Conservation (phyloP, 768 basidiomycete genomes). For the Psilocybe tampanensis region DNA sequence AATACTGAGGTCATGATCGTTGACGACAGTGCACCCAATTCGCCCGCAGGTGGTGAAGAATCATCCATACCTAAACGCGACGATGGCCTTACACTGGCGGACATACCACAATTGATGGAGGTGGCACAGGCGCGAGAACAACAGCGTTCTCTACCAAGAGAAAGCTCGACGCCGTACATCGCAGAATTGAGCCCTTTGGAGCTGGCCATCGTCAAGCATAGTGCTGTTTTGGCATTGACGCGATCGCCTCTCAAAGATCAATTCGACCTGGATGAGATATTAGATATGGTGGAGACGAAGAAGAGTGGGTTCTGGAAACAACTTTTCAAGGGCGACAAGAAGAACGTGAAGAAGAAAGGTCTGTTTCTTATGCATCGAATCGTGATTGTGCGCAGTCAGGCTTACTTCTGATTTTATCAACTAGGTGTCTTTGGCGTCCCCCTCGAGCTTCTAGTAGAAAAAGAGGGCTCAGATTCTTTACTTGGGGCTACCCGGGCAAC, state of each 20-base stretch:
- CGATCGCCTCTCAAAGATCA: conserved; percentile 79
- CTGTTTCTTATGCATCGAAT: conserved; percentile 19
- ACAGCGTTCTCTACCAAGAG: conserved; percentile 78
- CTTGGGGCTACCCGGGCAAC: conserved; percentile 86
- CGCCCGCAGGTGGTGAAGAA: conserved; percentile 57
- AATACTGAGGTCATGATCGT: conserved; percentile 90
- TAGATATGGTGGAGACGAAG: conserved; percentile 91
- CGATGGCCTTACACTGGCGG: conserved; percentile 89
- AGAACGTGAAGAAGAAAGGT: conserved; percentile 90
- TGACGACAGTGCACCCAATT: conserved; percentile 76
- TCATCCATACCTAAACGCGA: conserved; percentile 45
- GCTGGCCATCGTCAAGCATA: conserved; percentile 89
- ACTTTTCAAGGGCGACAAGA: conserved; percentile 87
- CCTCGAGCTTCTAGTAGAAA: conserved; percentile 89
- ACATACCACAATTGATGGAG: conserved; percentile 92
- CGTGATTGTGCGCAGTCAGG: background rate
- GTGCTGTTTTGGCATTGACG: conserved; percentile 79
- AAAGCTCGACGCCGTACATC: conserved; percentile 80
- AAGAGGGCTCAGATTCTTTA: conserved; percentile 94
- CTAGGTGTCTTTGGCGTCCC: conserved; percentile 93
- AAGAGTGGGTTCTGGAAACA: conserved; percentile 97
- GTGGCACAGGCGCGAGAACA: conserved; percentile 90
- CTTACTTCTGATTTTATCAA: conserved; percentile 17
- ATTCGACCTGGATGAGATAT: conserved; percentile 88
- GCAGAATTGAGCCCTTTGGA: conserved; percentile 86